A percentile compares a stretch with the other conserved stretches of the same genome.
These are phyloP conservation scores for Leccinum subfulvum DNA, from an alignment of 1,284 basidiomycete genomes.

Conservation along the genomic window DNA sequence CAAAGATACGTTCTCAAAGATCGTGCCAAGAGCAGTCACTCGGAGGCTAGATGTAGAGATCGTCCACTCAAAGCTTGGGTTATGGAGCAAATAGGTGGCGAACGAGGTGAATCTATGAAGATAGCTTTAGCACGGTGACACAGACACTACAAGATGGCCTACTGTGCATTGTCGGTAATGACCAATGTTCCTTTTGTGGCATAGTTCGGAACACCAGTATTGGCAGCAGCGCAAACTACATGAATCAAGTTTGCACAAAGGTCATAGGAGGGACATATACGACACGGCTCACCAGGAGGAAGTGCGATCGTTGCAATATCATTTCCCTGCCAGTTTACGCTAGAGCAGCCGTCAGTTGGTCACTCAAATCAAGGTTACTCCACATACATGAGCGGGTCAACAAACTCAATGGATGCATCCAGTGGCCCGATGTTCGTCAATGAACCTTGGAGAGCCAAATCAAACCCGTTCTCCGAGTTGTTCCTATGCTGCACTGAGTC, in stretches of 20 bases:
- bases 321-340: constrained; percentile 66
- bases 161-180: constrained; percentile 53
- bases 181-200: constrained; percentile 48
- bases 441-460: constrained; percentile 57
- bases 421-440: constrained; percentile 63
- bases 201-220: constrained; percentile 67
- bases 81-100: constrained; percentile 66
- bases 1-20: constrained; percentile 66
- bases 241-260: not conserved
- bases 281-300: constrained; percentile 45
- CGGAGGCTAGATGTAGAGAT: constrained; percentile 64
- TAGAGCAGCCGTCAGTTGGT: constrained; percentile 23
- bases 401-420: constrained; percentile 62
- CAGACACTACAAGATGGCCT: constrained; percentile 23
- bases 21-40: constrained; percentile 65
- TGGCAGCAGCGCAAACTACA: constrained; percentile 67
- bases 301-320: constrained; percentile 66
- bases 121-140: not conserved
- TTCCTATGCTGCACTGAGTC: constrained; percentile 42
- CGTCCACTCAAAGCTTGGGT: constrained; percentile 68
- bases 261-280: not conserved
- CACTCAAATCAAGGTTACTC: constrained; percentile 9
- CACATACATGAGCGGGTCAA: constrained; percentile 50
- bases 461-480: constrained; percentile 62
- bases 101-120: constrained; percentile 60